These are phyloP conservation scores for Albatrellus ellisii DNA, from an alignment of 768 basidiomycete species.

Conservation along the genomic window DNA sequence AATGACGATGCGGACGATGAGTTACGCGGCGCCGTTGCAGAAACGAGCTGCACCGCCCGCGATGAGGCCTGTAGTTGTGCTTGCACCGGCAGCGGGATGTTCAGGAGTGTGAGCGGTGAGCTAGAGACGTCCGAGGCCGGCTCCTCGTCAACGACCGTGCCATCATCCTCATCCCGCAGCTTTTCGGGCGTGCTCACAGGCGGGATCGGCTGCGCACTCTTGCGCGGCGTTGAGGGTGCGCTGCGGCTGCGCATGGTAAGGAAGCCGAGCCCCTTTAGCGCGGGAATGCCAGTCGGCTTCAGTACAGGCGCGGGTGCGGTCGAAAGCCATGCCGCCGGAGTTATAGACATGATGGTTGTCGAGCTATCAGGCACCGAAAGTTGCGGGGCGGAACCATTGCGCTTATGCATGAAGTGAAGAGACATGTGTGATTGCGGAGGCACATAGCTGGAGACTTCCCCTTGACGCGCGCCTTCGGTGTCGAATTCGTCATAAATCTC, in stretches of 20 bases:
- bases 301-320: constrained; percentile 6
- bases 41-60: constrained; percentile 1
- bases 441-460: constrained; percentile 17
- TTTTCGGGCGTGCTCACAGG: neutral
- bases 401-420: neutral
- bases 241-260: constrained; percentile 12
- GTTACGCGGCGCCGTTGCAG: constrained; percentile 20
- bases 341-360: neutral
- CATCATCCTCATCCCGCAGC: constrained; percentile 3
- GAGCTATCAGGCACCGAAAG: neutral
- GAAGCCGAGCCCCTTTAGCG: constrained; percentile 12
- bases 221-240: constrained; percentile 8
- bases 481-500: constrained; percentile 92
- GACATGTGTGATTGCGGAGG: constrained; percentile 13
- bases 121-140: neutral
- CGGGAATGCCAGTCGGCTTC: constrained; percentile 7
- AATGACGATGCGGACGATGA: constrained; percentile 42
- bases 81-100: neutral
- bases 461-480: constrained; percentile 35
- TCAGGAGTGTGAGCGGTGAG: neutral
- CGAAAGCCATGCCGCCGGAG: too few species aligned
- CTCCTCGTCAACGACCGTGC: neutral
- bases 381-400: constrained; percentile 11
- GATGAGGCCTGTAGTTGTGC: constrained; percentile 2
- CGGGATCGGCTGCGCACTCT: constrained; percentile 7